Evolutionary conservation across 257 asterid species (phyloP).

Genomic region (Cordia subcordata): DNA sequence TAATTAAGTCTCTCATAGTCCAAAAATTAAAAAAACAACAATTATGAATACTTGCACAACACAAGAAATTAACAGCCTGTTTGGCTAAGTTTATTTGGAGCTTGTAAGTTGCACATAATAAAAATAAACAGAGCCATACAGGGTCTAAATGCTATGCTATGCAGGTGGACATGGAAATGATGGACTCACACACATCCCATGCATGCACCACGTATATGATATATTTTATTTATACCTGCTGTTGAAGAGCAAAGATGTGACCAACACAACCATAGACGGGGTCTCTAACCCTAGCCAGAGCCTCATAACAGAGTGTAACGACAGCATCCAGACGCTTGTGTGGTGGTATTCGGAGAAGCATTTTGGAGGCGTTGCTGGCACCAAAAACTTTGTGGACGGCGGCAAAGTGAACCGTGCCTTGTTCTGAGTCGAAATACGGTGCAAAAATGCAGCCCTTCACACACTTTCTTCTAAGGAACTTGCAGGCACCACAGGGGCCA

Average conservation of each 20-base stretch:
- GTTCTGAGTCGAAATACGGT: conserved; percentile 35
- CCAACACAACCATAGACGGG: conserved; percentile 41
- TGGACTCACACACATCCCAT: not conserved
- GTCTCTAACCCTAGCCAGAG: conserved; percentile 36
- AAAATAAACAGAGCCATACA: too few species aligned
- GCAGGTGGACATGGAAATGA: not conserved
- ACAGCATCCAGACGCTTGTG: conserved; percentile 36
- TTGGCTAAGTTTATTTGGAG: too few species aligned
- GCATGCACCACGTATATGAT: not conserved
- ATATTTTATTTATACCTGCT: conserved; percentile 26
- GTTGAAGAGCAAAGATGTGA: conserved; percentile 37
- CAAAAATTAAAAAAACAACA: too few species aligned
- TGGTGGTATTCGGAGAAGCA: conserved; percentile 23
- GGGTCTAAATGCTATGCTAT: too few species aligned
- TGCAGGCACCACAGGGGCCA: conserved; percentile 48
- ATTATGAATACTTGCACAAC: too few species aligned
- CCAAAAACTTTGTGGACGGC: conserved; percentile 45
- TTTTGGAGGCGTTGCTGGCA: conserved; percentile 39
- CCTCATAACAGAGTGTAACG: conserved; percentile 35
- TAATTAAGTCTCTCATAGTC: too few species aligned
- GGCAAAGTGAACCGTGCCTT: conserved; percentile 36
- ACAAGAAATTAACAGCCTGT: too few species aligned
- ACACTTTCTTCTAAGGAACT: conserved; percentile 39
- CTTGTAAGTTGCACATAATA: too few species aligned
- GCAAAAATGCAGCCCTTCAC: conserved; percentile 36